phyloP scores from a whole-genome alignment of 2,329 filamentous ascomycete genomes.

The Xylaria multiplex region DNA sequence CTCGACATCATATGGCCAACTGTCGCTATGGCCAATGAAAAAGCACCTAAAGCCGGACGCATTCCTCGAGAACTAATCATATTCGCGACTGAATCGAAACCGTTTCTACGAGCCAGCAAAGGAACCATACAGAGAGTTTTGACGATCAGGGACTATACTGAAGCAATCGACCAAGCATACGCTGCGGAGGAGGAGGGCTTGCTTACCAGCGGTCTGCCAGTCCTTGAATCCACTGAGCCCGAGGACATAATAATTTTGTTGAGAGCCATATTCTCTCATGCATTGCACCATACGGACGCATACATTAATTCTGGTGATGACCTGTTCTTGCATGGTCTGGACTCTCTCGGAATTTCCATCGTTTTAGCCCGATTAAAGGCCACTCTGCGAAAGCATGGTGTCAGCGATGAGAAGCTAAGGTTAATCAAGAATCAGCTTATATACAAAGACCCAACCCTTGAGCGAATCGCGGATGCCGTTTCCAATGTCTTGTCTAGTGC shows the following conservation, averaged over 20 bases:
- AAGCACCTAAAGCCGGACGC: slow-evolving; percentile 48
- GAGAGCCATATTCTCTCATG: slow-evolving; percentile 12
- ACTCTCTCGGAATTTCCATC: slow-evolving; percentile 23
- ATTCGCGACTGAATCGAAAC: slow-evolving; percentile 30
- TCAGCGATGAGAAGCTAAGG: slow-evolving; percentile 4
- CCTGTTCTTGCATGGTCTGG: slow-evolving; percentile 19
- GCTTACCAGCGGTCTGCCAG: slow-evolving; percentile 32
- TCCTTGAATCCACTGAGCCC: slow-evolving; percentile 22
- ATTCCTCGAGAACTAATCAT: slow-evolving; percentile 51
- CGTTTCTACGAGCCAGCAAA: slow-evolving; percentile 34
- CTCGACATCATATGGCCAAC: slow-evolving; percentile 33
- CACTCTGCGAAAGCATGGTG: slow-evolving; percentile 18
- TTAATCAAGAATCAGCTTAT: slow-evolving; percentile 15
- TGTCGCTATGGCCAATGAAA: slow-evolving; percentile 27
- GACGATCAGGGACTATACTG: slow-evolving; percentile 19
- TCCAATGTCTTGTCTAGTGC: slow-evolving; percentile 4
- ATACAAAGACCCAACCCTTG: slow-evolving; percentile 21
- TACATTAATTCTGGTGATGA: slow-evolving; percentile 23
- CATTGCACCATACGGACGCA: slow-evolving; percentile 33
- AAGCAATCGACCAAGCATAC: slow-evolving; percentile 39
- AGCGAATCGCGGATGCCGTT: slow-evolving; percentile 15
- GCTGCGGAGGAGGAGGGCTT: slow-evolving; percentile 37
- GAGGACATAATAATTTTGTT: slow-evolving; percentile 22
- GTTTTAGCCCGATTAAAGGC: slow-evolving; percentile 24
- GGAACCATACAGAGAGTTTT: slow-evolving; percentile 33